Conservation (phyloP, 202 grass and related monocot species). For the Setaria italica region DNA sequence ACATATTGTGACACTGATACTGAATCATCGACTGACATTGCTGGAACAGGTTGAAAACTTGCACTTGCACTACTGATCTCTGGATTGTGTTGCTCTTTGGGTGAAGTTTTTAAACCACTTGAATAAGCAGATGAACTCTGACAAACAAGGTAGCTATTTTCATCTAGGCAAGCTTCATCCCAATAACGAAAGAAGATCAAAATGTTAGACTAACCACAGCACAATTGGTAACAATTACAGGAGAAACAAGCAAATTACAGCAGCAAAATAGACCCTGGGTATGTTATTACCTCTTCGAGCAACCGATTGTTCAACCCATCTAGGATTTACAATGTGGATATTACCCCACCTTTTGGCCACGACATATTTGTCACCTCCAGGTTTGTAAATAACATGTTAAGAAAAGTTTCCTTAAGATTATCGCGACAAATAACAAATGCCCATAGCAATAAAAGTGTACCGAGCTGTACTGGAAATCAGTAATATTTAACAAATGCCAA, state of each 20-base stretch:
- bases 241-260: constrained; percentile 38
- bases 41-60: constrained; percentile 62
- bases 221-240: constrained; percentile 31
- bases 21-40: constrained; percentile 61
- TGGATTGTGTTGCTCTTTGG: constrained; percentile 67
- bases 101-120: constrained; percentile 56
- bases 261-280: constrained; percentile 25
- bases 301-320: constrained; percentile 84
- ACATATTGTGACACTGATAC: constrained; percentile 66
- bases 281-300: constrained; percentile 77
- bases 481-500: constrained; percentile 29
- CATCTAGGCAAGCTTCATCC: constrained; percentile 77
- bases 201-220: constrained; percentile 34
- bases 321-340: constrained; percentile 78
- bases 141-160: constrained; percentile 63
- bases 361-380: constrained; percentile 92
- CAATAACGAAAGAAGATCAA: constrained; percentile 46
- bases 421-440: neutral
- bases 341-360: constrained; percentile 84
- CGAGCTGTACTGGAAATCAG: constrained; percentile 11
- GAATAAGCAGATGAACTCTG: constrained; percentile 44
- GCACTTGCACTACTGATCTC: constrained; percentile 53
- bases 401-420: constrained; percentile 53
- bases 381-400: constrained; percentile 80
- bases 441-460: constrained; percentile 23